Evolutionary conservation across 78 protist species (phyloP), one percentile per base, ranked within the genome.

Genomic region (Dictyostelium purpureum): DNA sequence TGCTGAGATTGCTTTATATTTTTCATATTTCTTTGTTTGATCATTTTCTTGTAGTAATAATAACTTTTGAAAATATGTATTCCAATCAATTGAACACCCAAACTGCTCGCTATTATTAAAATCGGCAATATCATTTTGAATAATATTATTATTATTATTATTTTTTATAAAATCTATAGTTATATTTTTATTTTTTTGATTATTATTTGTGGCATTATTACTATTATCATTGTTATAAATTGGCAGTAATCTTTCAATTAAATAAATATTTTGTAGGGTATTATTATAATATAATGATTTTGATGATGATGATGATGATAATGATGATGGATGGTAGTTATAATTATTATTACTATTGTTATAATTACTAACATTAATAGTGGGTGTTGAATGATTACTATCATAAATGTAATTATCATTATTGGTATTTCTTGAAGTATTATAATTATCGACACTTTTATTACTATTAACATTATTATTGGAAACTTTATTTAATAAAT

Each of bases 31-130:
- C 40, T 59, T 47, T 12, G 47, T 63, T 19, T 38, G 40, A 47
- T 73, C 85, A 2, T 92, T 76, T 37, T 92, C 95, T 24, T 78
- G 78, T n/a, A 92, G 37, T 33, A 80, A 67, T 40, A 92, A 67
- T 49, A 83, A 28, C 18, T 35, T 43, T 67, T 92, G 95, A 61
- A 92, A 92, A 28, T 40, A 66, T 16, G 77, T 69, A 56, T 92
- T 92, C 95, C 95, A 92, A 16, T 75, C 90, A 24, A 92, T 83
- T 33, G 79, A 43, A 24, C 49, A 74, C 24, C 95, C 95, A 85
- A 33, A 42, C n/a, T 70, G 59, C 9, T 38, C 71, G 28, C 56
- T 51, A 35, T 51, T 38, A 35, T 69, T 38, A 38, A 38, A 38
- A 69, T 69, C 76, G 10, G 37, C 26, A 6, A 47, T 33, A 76